These are phyloP conservation scores for Avena eriantha DNA, from an alignment of 176 grass and related monocot genomes.

Conservation along the genomic window DNA sequence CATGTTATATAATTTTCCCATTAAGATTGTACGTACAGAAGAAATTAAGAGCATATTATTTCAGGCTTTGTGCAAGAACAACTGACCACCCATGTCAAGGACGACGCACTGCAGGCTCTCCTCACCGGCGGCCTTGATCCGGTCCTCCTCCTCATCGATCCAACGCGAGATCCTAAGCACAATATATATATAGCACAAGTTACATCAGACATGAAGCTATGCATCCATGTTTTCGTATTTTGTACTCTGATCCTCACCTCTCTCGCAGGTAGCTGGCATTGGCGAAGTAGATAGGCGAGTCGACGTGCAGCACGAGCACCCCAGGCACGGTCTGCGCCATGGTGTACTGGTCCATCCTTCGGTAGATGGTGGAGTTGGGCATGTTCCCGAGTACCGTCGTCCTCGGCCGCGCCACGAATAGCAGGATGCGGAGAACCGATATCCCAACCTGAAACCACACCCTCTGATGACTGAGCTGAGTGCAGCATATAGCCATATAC, in stretches of 20 bases:
- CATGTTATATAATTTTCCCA: background rate
- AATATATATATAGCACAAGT: background rate
- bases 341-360: slow-evolving; percentile 66
- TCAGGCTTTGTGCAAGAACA: background rate
- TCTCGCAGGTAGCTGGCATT: slow-evolving; percentile 75
- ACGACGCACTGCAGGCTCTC: slow-evolving; percentile 56
- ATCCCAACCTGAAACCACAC: slow-evolving; percentile 49
- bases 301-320: slow-evolving; percentile 55
- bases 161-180: slow-evolving; percentile 65
- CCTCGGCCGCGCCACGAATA: slow-evolving; percentile 63
- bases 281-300: slow-evolving; percentile 76
- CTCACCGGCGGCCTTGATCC: slow-evolving; percentile 29
- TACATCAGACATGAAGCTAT: too few relatives aligned
- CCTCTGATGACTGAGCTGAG: too few relatives aligned
- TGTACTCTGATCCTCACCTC: slow-evolving; percentile 40
- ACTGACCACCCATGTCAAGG: slow-evolving; percentile 79
- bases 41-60: background rate
- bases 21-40: background rate
- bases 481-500: too few relatives aligned
- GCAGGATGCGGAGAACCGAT: slow-evolving; percentile 56
- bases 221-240: too few relatives aligned
- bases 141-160: slow-evolving; percentile 67
- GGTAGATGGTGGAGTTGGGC: slow-evolving; percentile 53
- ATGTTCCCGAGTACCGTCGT: slow-evolving; percentile 70
- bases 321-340: slow-evolving; percentile 47